Base-by-base conservation (phyloP, 495 filamentous ascomycete species). In the Xylaria flabelliformis region DNA sequence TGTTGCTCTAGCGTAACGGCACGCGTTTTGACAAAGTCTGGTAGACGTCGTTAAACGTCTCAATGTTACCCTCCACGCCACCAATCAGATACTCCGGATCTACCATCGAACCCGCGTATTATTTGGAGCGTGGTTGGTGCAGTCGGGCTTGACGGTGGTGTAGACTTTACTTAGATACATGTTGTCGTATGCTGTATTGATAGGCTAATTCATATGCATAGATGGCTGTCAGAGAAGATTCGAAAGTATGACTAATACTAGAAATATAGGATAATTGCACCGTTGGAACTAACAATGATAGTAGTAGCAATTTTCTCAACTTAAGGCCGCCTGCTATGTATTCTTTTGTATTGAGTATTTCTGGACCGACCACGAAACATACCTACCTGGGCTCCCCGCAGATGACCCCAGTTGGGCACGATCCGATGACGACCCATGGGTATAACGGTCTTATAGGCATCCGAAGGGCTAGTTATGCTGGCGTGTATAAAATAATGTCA, bases 401-500 rank as follows among this genome's bases (percentile, higher is more conserved):
- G 26, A 51, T 41, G 65, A 42, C 36, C 65, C 65, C 29, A 42
- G 65, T 39, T 56, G 65, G 48, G 48, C 50, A 56, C 50, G 50
- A 55, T 19, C 26, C 7, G 36, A 67, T 67, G 65, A 67, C 50
- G 50, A 56, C 32, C 32, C 34, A 41, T 64, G 39, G 48, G 41
- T 55, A 67, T 41, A 67, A 26, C 48, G 64, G 64, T 67, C 10
- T 53, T n/a, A 13, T 10, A 26, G 46, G 19, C 9, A 51, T 67
- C 64, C 44, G 64, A 26, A 41, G 6, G 46, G 29, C 32, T 39
- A 67, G 26, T 67, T 67, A 67, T 67, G 64, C 64, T 67, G 15
- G 13, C 32, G 34, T 42, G 65, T 13, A 67, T 56, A 67, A 67
- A 53, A 53, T 53, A 55, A 42, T 41, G n/a, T 34, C 36, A 21